Conservation (phyloP, 371 early-diverging fungal genomes). For the Cokeromyces recurvatus region DNA sequence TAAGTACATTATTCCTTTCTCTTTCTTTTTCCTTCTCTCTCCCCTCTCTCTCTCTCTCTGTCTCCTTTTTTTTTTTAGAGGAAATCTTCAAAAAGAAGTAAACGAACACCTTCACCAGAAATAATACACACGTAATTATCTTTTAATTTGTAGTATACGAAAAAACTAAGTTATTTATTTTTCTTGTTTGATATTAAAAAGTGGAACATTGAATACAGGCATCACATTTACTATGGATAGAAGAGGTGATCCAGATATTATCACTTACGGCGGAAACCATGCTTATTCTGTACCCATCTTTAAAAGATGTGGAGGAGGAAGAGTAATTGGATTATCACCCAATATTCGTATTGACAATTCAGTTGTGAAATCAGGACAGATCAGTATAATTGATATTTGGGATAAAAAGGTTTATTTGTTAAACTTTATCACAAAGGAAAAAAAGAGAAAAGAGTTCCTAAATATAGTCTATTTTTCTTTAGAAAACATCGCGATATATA, state of each 20-base stretch:
- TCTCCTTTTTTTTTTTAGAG: no score
- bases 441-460: neutral
- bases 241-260: constrained; percentile 38
- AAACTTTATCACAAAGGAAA: constrained; percentile 2
- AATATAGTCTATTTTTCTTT: neutral
- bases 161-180: no score
- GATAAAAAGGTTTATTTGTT: constrained; percentile 8
- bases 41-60: no score
- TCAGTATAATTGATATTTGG: constrained; percentile 13
- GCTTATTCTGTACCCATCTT: constrained; percentile 32
- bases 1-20: no score
- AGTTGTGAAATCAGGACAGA: constrained; percentile 11
- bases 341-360: constrained; percentile 7
- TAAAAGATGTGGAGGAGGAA: constrained; percentile 39
- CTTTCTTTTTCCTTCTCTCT: no score
- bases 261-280: constrained; percentile 36
- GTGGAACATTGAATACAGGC: constrained; percentile 27
- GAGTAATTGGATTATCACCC: constrained; percentile 29
- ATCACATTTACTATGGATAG: constrained; percentile 28
- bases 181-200: no score
- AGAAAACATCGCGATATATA: constrained; percentile 23
- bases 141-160: no score
- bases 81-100: no score
- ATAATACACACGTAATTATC: constrained; percentile 15
- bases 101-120: constrained; percentile 15